Evolutionary conservation across 768 basidiomycete species (phyloP).

Genomic region (Russula olivacea): DNA sequence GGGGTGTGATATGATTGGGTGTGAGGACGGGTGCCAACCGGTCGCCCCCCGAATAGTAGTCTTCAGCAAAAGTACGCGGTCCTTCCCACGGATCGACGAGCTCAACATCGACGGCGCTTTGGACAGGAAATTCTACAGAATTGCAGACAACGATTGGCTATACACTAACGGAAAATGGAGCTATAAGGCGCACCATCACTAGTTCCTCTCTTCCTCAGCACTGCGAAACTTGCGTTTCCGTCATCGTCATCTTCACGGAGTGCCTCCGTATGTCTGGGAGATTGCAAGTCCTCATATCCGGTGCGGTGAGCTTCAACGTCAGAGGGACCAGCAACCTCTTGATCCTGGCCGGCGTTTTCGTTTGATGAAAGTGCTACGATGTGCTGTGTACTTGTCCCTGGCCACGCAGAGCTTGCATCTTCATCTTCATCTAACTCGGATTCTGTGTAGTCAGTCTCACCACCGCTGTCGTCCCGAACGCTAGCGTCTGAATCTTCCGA

Average conservation of each 20-base stretch:
- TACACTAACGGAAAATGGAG: not conserved
- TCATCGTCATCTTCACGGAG: constrained; percentile 16
- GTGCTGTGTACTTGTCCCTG: constrained; percentile 19
- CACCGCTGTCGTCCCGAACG: constrained; percentile 26
- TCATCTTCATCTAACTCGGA: constrained; percentile 25
- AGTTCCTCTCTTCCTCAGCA: constrained; percentile 40
- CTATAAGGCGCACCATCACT: constrained; percentile 31
- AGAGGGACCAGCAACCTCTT: constrained; percentile 31
- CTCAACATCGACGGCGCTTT: constrained; percentile 26
- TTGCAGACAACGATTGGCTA: not conserved
- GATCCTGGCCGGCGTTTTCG: constrained; percentile 28
- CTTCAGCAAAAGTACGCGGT: constrained; percentile 38
- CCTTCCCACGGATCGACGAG: constrained; percentile 40
- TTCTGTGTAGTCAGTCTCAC: constrained; percentile 27
- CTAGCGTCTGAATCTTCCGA: constrained; percentile 50
- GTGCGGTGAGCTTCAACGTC: constrained; percentile 21
- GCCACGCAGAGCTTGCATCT: constrained; percentile 22
- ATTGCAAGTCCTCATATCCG: constrained; percentile 12
- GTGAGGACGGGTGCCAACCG: constrained; percentile 16
- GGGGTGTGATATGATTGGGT: constrained; percentile 24
- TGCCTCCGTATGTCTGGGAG: not conserved
- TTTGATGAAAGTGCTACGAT: constrained; percentile 1
- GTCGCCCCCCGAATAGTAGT: constrained; percentile 44
- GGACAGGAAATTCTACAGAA: constrained; percentile 2
- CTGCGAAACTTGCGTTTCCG: constrained; percentile 26